Evolutionary conservation across 768 basidiomycete genomes (phyloP), one percentile per base, ranked within the genome.

Genomic region (Leccinum olivaceopallidum): DNA sequence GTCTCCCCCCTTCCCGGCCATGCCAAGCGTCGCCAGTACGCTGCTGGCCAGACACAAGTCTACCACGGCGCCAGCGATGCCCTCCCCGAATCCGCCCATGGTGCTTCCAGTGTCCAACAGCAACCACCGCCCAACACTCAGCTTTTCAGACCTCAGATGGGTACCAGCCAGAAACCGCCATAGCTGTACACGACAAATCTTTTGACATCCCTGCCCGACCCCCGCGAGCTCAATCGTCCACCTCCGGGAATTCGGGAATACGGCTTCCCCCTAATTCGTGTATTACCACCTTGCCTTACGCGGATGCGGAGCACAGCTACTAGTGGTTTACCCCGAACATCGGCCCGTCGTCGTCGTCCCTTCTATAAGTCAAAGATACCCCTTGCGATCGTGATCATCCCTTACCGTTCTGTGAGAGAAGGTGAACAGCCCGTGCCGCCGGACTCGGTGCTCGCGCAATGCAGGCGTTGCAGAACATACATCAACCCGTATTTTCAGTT

Each of bases 141-240:
- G 66, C 83, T 94, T 60, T 95, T 94, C 71, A 95, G 93, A 1
- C 92, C 92, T 30, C 85, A 90, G 75, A 95, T 98, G 95, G 88
- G 88, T 51, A 76, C 97, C 71, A 85, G 85, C 20, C 86, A 85
- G 73, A 91, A 89, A 69, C 86, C 85, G 50, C 85, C 90, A 69
- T 84, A 86, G 60, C 81, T 95, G 48, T 85, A 87, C 73, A 97
- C 94, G 1, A 85, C 92, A 60, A 98, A 98, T 79, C 83, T 99
- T 52, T 86, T 98, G 71, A 93, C 94, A 2, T 87, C 91, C 39
- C 94, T 94, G 32, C 92, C 95, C 28, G 94, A 98, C 28, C 28
- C 72, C 4, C 83, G 85, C 53, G 94, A 93, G 62, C 79, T 99
- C 50, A 79, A 83, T 48, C 79, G 82, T 36, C 88, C 89, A 0